Percentiles rank a stretch among this genome's conserved stretches.
Conservation (phyloP, 305 asterid species). For the Fraxinus platypoda region DNA sequence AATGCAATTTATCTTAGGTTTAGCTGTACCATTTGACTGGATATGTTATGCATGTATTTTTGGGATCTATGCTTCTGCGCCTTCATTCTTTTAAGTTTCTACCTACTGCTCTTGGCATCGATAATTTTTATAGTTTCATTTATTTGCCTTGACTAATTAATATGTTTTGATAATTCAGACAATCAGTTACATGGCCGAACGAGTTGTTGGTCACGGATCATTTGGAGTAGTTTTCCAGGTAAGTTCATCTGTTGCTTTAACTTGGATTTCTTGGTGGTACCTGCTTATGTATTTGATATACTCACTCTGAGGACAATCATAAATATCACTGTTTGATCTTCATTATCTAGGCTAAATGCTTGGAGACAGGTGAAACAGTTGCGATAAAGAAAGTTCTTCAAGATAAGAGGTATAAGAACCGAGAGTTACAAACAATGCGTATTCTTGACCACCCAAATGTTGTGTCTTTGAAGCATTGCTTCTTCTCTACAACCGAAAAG, state of each 20-base stretch:
- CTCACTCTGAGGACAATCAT: neutral
- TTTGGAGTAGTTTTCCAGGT: slow-evolving; percentile 95
- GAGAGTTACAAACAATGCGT: slow-evolving; percentile 96
- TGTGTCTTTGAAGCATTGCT: slow-evolving; percentile 86
- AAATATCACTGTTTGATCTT: slow-evolving; percentile 17
- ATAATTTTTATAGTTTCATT: neutral
- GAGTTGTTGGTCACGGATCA: slow-evolving; percentile 89
- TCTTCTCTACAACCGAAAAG: slow-evolving; percentile 93
- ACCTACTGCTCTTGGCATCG: neutral
- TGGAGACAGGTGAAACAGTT: slow-evolving; percentile 90
- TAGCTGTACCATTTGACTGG: neutral
- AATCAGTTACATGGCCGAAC: slow-evolving; percentile 90
- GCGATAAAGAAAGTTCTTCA: slow-evolving; percentile 95
- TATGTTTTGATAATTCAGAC: slow-evolving; percentile 33
- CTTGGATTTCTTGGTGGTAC: slow-evolving; percentile 9
- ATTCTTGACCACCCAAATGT: slow-evolving; percentile 95
- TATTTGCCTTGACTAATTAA: neutral
- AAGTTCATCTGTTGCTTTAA: slow-evolving; percentile 20
- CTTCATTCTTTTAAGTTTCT: neutral
- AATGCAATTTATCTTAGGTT: neutral
- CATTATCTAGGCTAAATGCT: slow-evolving; percentile 80
- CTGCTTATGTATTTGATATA: neutral
- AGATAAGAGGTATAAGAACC: slow-evolving; percentile 89
- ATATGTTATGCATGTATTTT: neutral
- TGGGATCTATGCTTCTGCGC: neutral